Evolutionary conservation across 768 basidiomycete species (phyloP), one percentile per base, ranked within the genome.

Genomic region (Chiua virens): DNA sequence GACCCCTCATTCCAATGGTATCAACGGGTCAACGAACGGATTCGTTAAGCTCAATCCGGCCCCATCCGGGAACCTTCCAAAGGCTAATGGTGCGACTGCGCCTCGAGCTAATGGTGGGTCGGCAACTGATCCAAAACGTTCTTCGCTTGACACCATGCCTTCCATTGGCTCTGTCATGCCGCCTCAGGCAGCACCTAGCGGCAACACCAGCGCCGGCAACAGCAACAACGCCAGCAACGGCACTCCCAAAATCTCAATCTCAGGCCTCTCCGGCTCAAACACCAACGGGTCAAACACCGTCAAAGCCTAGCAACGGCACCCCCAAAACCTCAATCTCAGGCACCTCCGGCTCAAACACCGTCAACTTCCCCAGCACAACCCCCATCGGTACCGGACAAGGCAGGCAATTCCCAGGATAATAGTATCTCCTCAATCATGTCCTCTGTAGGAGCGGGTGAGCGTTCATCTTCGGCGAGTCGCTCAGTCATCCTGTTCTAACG

Each of bases 51-150:
- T 66, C 27, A 3, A 2, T n/a, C 44, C 62, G 18, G 53, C 62
- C 17, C 62, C 62, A 10, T 4, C 34, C 8, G 57, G 61, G 30
- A 50, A 54, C 40, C 53, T 37, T 14, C 49, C 56, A 52, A 68
- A 62, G 51, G 52, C 50, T 20, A 66, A 62, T 17, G 59, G 61
- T 49, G 49, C 34, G 40, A 0, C 48, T 3, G 37, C 60, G 45
- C 8, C 53, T 49, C 66, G 68, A 53, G 55, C 60, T 54, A 68
- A 59, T 58, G 68, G 68, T 67, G 61, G 53, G 66, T 67, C 52
- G 61, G 56, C 36, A 55, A 32, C 67, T 60, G 66, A 68, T 65
- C 42, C 45, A 14, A 57, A 30, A 55, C 25, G 17, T 58, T 52
- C 66, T 40, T 52, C 57, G 54, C 52, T 68, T 61, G 44, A 68